A percentile compares a stretch with the other conserved stretches of the same genome.
Evolutionary conservation across 495 filamentous ascomycete species (phyloP).

Genomic region (Pseudoneurospora amorphoporcata): DNA sequence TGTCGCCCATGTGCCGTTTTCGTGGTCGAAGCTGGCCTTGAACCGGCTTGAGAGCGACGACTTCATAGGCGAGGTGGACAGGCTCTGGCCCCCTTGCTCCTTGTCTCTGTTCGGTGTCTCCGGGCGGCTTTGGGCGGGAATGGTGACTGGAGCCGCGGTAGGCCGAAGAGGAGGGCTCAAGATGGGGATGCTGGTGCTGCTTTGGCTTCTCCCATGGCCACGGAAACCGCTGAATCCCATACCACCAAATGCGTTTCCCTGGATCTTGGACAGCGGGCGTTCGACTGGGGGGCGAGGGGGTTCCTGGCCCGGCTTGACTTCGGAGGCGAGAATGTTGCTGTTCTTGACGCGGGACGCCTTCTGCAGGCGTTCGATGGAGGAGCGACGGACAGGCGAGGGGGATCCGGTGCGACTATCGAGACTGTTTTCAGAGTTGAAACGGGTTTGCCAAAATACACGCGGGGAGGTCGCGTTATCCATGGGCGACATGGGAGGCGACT

Average conservation of each 20-base stretch:
- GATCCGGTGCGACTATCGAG: slow-evolving; percentile 49
- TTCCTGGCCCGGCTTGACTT: slow-evolving; percentile 83
- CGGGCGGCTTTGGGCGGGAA: slow-evolving; percentile 17
- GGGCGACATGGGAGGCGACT: slow-evolving; percentile 54
- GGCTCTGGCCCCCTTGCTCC: neutral
- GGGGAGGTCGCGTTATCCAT: slow-evolving; percentile 50
- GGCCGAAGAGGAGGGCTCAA: slow-evolving; percentile 32
- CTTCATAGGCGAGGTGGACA: slow-evolving; percentile 60
- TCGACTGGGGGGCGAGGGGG: slow-evolving; percentile 67
- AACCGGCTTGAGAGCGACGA: slow-evolving; percentile 73
- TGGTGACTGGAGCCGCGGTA: slow-evolving; percentile 10
- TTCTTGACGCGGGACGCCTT: slow-evolving; percentile 91
- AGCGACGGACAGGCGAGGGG: slow-evolving; percentile 60
- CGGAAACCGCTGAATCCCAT: slow-evolving; percentile 37
- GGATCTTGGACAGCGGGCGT: slow-evolving; percentile 64
- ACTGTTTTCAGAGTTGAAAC: slow-evolving; percentile 59
- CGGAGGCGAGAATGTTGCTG: slow-evolving; percentile 86
- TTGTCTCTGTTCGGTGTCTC: slow-evolving; percentile 64
- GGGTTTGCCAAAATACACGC: slow-evolving; percentile 77
- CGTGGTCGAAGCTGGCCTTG: slow-evolving; percentile 60
- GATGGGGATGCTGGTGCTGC: slow-evolving; percentile 37
- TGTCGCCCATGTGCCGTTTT: slow-evolving; percentile 63
- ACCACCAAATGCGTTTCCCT: slow-evolving; percentile 51
- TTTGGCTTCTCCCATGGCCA: slow-evolving; percentile 35
- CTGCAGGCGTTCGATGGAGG: slow-evolving; percentile 88